phyloP scores from a whole-genome alignment of 768 basidiomycete species.

The Leccinum variicolor region DNA sequence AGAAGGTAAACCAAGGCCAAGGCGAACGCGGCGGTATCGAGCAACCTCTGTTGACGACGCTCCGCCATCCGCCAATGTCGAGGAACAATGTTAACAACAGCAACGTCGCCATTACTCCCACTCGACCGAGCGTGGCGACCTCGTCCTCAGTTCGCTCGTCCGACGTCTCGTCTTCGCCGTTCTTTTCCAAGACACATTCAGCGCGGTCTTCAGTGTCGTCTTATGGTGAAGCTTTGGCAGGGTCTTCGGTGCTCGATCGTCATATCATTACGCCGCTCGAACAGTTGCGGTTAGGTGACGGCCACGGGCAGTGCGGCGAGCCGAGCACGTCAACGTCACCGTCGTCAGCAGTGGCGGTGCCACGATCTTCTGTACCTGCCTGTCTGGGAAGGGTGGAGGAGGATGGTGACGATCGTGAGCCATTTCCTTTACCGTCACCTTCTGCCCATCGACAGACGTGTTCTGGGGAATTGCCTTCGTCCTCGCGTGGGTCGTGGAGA shows the following conservation, averaged over 20 bases:
- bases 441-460: slow-evolving; percentile 2
- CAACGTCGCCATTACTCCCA: slow-evolving; percentile 3
- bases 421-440: slow-evolving; percentile 7
- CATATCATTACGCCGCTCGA: slow-evolving; percentile 59
- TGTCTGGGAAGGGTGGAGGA: slow-evolving; percentile 7
- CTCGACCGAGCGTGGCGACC: slow-evolving; percentile 47
- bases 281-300: slow-evolving; percentile 40
- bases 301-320: slow-evolving; percentile 10
- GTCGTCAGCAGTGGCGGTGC: background rate
- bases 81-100: slow-evolving; percentile 1
- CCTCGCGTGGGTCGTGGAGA: slow-evolving; percentile 29
- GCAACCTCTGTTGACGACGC: slow-evolving; percentile 7
- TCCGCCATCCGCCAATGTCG: background rate
- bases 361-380: slow-evolving; percentile 20
- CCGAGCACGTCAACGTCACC: background rate
- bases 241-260: slow-evolving; percentile 36
- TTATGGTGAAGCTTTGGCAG: slow-evolving; percentile 37
- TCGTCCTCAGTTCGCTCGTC: slow-evolving; percentile 60
- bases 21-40: slow-evolving; percentile 2
- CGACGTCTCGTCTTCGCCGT: slow-evolving; percentile 51
- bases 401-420: background rate
- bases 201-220: slow-evolving; percentile 58
- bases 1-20: slow-evolving; percentile 4
- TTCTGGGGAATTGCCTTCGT: slow-evolving; percentile 20
- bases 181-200: slow-evolving; percentile 48